Base-by-base conservation (phyloP, 306 rosid species). In the Cicer judaicum region DNA sequence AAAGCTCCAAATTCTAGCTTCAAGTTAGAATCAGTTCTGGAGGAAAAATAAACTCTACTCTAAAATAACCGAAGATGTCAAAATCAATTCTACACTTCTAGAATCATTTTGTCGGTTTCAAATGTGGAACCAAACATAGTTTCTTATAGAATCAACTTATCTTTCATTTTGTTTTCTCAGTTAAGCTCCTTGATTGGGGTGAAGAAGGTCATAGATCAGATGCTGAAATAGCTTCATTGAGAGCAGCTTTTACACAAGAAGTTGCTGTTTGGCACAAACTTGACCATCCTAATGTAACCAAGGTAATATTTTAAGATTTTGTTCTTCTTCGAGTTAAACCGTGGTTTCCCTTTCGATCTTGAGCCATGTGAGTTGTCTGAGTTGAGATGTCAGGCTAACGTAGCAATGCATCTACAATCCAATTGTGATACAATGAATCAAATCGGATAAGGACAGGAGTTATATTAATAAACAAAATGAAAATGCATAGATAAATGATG, bases 241-340 rank as follows among this genome's bases (percentile, higher is more conserved):
- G 98, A 82, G 90, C 98, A 48, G 98, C 98, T 76, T 94, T 94
- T 83, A 90, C 95, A 4, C 98, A 94, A 82, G 98, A 94, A 85
- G 98, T 94, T 79, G 97, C 90, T 16, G 98, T 94, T 67, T 94
- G 98, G 98, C 97, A 94, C 86, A 94, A 90, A 81, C 98, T 94
- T 86, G 98, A 94, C 43, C 98, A 94, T 83, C 97, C 97, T 78
- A 94, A 94, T 82, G 95, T 94, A 70, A 94, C 97, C 60, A 91
- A 91, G 91, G 98, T 91, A 86, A 73, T 24, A 44, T 42, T 54
- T 73, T 29, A 29, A 39, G 41, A 47, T 64, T 64, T 29, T 34
- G n/a, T 13, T 61, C 9, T 13, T 61, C 9, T 13, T n/a, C 10
- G 6, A 36, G 42, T 13, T 61, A 12, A 61, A 36, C 12, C 2